Evolutionary conservation across 306 rosid genomes (phyloP).

Genomic region (Cicer cuneatum): DNA sequence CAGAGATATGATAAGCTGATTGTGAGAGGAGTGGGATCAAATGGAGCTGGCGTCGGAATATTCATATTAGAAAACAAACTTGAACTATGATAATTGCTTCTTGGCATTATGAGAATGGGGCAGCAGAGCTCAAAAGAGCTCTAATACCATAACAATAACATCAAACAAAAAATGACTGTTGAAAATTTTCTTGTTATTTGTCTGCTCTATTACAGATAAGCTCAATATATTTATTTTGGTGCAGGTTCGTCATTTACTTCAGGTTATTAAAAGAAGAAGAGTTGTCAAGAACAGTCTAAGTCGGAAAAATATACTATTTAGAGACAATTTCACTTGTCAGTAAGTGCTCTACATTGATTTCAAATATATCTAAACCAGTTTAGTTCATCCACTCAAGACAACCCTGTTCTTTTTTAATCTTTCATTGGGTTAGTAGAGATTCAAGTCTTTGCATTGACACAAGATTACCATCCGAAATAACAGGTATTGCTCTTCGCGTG

Average conservation of each 20-base stretch:
- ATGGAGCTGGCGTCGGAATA: neutral
- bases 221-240: conserved; percentile 47
- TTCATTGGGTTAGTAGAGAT: conserved; percentile 26
- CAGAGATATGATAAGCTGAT: neutral
- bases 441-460: conserved; percentile 41
- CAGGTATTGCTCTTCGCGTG: conserved; percentile 87
- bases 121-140: neutral
- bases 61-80: neutral
- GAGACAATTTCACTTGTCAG: conserved; percentile 89
- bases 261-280: conserved; percentile 92
- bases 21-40: neutral
- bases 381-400: conserved; percentile 31
- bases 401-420: too few relatives aligned
- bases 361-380: conserved; percentile 26
- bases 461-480: conserved; percentile 34
- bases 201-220: conserved; percentile 35
- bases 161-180: conserved; percentile 18
- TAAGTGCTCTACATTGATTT: conserved; percentile 56
- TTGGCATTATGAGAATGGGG: neutral
- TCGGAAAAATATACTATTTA: conserved; percentile 83
- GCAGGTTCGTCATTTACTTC: conserved; percentile 93
- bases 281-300: conserved; percentile 70
- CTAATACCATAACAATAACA: neutral
- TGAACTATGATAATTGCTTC: neutral
- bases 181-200: conserved; percentile 27